Evolutionary conservation across 2,329 filamentous ascomycete genomes (phyloP), one percentile per base, ranked within the genome.

Genomic region (Knufia fluminis): DNA sequence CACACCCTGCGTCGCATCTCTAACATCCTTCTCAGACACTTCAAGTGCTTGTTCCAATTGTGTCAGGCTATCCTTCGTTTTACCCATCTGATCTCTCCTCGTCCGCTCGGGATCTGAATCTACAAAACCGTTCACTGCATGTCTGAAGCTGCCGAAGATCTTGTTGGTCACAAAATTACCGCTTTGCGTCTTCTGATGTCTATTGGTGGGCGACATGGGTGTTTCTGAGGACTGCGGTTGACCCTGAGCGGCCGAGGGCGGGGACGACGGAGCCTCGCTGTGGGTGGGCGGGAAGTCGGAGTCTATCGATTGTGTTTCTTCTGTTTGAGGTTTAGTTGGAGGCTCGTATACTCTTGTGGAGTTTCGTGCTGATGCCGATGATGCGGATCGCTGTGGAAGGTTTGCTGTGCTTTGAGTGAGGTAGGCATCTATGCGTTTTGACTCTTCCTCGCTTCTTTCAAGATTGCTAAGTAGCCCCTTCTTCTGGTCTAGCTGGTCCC

Each of bases 91-190:
- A 65, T 98, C 92, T 48, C 92, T 79, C 47, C 92, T 78, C 38
- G 90, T 95, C 55, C 90, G 78, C 69, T 98, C 92, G 0, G 92
- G 92, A 63, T 98, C 92, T 36, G 94, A 87, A 64, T 98, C 92
- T 1, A 92, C 91, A 60, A 97, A 91, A 3, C 92, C 92, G 62
- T 97, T 88, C 28, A 97, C 88, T 0, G 92, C 92, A 68, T 98
- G 91, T 49, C 87, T 94, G 54, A 98, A 84, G 9, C 90, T 86
- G 1, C 91, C 92, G 65, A 98, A 97, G 46, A 98, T 88, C 70
- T 91, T 82, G 62, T 78, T 95, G 1, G 90, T 90, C 54, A 97
- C 90, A 55, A 92, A 95, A 60, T 85, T 88, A n/a, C 86, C 82
- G 62, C 87, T 94, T 2, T 84, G 76, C 36, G 80, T 82, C 69